A percentile compares a stretch with the other conserved stretches of the same genome.
Evolutionary conservation across 495 filamentous ascomycete species (phyloP).

Genomic region (Tirmania nivea): DNA sequence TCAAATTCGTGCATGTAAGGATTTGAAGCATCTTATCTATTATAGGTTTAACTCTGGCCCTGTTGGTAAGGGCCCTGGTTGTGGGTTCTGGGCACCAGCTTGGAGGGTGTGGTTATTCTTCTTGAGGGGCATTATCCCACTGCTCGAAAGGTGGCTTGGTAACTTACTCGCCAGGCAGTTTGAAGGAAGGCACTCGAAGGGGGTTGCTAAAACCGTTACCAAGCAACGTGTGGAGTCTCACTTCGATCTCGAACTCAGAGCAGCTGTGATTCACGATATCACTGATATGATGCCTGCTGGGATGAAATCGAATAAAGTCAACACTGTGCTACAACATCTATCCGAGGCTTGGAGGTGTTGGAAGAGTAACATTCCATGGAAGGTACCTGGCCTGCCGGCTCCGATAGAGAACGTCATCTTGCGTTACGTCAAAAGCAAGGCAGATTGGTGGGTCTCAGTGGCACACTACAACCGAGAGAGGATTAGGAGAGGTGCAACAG

Average conservation of each 20-base stretch:
- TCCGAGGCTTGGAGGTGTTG: slow-evolving; percentile 98
- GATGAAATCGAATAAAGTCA: slow-evolving; percentile 98
- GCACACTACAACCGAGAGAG: slow-evolving; percentile 97
- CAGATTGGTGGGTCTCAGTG: slow-evolving; percentile 98
- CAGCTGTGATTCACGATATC: slow-evolving; percentile 94
- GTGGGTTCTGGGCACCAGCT: slow-evolving; percentile 97
- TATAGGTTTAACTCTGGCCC: slow-evolving; percentile 97
- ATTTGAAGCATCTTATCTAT: slow-evolving; percentile 98
- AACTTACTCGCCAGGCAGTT: slow-evolving; percentile 95
- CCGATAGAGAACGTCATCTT: slow-evolving; percentile 98
- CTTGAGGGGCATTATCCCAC: slow-evolving; percentile 93
- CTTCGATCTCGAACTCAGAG: slow-evolving; percentile 92
- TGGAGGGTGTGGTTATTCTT: slow-evolving; percentile 99
- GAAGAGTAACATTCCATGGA: slow-evolving; percentile 99
- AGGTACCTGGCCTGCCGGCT: slow-evolving; percentile 86
- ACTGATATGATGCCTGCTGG: slow-evolving; percentile 99
- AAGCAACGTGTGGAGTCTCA: slow-evolving; percentile 98
- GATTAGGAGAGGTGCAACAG: slow-evolving; percentile 85
- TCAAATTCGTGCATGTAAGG: slow-evolving; percentile 97
- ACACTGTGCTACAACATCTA: slow-evolving; percentile 90
- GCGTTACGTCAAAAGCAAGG: slow-evolving; percentile 95
- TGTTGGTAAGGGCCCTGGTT: slow-evolving; percentile 93
- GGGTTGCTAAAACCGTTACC: slow-evolving; percentile 96
- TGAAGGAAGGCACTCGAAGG: slow-evolving; percentile 96
- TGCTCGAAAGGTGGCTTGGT: slow-evolving; percentile 93